Evolutionary conservation across 352 stramenopile species (phyloP), one percentile per base, ranked within the genome.

Genomic region (Pythium vanterpoolii): DNA sequence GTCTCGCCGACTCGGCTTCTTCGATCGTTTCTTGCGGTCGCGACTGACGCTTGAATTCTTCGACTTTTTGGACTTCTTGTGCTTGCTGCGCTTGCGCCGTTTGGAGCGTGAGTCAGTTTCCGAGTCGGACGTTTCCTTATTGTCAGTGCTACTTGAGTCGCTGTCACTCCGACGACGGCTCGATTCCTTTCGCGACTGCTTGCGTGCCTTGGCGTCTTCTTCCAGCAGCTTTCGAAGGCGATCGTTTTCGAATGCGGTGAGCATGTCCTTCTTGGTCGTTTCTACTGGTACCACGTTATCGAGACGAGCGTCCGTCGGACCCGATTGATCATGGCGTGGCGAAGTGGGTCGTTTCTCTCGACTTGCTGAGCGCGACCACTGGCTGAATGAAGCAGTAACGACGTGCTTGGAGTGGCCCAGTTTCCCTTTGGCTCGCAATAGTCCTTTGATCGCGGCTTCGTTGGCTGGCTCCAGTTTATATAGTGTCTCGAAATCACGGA

Each of bases 401-500:
- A 67, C 52, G 19, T 47, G 64, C 44, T 62, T 52, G 0, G 64
- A 65, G 26, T 72, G 60, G 9, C 42, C 30, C 8, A 68, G 49
- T 24, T 65, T 68, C 5, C 64, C 49, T 26, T 63, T 68, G 3
- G 64, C 69, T 11, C 66, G 60, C 28, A 68, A 21, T 9, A 83
- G 46, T 2, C 65, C 61, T 4, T 56, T 42, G 2, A 55, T 33
- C 4, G 64, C 60, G 0, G n/a, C 36, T 3, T 66, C 46, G 10
- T 69, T 66, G 16, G 42, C 19, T 0, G 51, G 30, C 19, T 81
- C 60, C 10, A 76, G 26, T 21, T 54, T 19, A 4, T 51, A n/a
- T 9, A 67, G 64, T 2, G n/a, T 31, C 23, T 81, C 72, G n/a
- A 83, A 64, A 19, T 74, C 67, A 1, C 63, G 44, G 13, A 83